Evolutionary conservation across 164 flowering plant species (phyloP), one percentile per base, ranked within the genome.

Genomic region (Amborella trichopoda): DNA sequence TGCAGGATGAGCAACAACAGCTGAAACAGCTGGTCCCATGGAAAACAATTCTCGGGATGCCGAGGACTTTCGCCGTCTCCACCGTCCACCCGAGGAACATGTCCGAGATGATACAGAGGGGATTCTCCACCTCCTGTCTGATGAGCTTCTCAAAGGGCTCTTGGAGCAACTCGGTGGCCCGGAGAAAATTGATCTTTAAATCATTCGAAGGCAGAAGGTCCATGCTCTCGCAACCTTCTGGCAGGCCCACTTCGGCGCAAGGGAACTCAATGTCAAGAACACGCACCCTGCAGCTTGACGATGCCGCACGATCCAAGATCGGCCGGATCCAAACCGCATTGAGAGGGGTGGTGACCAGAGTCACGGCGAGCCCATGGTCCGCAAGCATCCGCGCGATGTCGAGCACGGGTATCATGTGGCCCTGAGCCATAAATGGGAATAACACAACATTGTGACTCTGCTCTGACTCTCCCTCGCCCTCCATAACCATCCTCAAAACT

Each of bases 301-400:
- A 8, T 2, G 5, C 13, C 10, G 48, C 20, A 13, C 56, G 40
- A 14, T 53, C 44, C 30, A 44, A 18, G 28, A 30, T 26, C 0
- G 54, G 0, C 5, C 55, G 26, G 45, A 64, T 51, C 1, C 76
- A 60, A 0, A 44, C 30, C 10, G 72, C 67, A 36, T 72, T 73
- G 5, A 39, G 36, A 3, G 80, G 82, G 0, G 87, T 80, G 13
- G 82, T 66, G 54, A 80, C 34, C 8, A 83, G 28, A 41, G 77
- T 73, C 42, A 80, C 53, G 4, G 24, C 34, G 1, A 55, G 53
- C 2, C 76, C 70, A 0, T 36, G 70, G 5, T 49, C 48, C 0
- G 83, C 71, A 4, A 83, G 26, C 6, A 76, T 2, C 33, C 48
- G 63, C 6, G 77, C 88, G 9, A 83, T 71, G 66, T 80, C 93